phyloP scores from a whole-genome alignment of 306 rosid species.

The Fragaria ananassa region DNA sequence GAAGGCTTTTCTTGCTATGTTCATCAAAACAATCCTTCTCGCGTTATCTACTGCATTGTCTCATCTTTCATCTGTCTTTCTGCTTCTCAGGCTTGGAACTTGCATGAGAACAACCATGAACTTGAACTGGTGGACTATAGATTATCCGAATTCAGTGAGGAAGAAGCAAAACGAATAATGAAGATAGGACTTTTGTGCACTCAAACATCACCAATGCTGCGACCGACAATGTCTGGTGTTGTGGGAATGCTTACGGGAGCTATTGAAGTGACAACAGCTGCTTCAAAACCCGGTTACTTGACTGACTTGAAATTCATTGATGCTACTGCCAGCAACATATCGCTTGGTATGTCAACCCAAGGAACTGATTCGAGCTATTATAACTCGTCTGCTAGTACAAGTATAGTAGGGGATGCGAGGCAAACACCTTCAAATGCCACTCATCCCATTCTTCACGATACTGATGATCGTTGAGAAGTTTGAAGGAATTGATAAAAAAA shows the following conservation, averaged over 20 bases:
- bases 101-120: slow-evolving; percentile 45
- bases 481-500: too few relatives aligned
- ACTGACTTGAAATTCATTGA: slow-evolving; percentile 66
- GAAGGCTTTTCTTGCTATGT: not conserved
- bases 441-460: slow-evolving; percentile 25
- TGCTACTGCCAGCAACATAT: slow-evolving; percentile 17
- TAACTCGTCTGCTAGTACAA: slow-evolving; percentile 32
- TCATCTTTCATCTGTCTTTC: not conserved
- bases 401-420: slow-evolving; percentile 26
- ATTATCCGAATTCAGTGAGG: slow-evolving; percentile 36
- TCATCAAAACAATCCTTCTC: not conserved
- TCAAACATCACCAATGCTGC: slow-evolving; percentile 50
- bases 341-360: slow-evolving; percentile 23
- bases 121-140: slow-evolving; percentile 44
- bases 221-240: slow-evolving; percentile 70
- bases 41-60: not conserved
- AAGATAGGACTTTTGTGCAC: slow-evolving; percentile 60
- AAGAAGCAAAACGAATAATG: slow-evolving; percentile 45
- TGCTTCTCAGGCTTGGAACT: slow-evolving; percentile 57
- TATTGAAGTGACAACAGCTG: slow-evolving; percentile 45
- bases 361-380: slow-evolving; percentile 29
- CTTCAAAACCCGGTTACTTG: slow-evolving; percentile 61
- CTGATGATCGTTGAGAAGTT: slow-evolving; percentile 25
- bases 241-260: slow-evolving; percentile 76
- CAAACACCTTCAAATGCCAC: slow-evolving; percentile 20